These are phyloP conservation scores for Grosmannia penicillata DNA, from an alignment of 2,329 filamentous ascomycete species.

Conservation along the genomic window DNA sequence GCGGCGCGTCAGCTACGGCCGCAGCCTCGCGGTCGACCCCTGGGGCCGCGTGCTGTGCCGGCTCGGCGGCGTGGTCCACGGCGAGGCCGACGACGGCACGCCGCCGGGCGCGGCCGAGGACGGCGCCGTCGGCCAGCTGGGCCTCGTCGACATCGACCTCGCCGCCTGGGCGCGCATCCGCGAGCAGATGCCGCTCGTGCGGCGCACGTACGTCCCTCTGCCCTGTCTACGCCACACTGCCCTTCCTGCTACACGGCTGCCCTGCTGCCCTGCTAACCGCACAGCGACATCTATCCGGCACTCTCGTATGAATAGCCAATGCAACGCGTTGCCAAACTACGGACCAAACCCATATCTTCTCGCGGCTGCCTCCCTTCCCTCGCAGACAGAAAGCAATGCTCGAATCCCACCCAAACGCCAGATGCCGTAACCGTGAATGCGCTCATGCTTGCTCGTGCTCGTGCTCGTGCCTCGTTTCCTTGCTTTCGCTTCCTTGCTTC, in stretches of 20 bases:
- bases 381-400: background rate
- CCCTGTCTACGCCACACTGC: too few relatives aligned
- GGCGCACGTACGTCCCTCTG: conserved; percentile 40
- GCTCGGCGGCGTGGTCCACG: conserved; percentile 36
- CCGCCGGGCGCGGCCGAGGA: conserved; percentile 12
- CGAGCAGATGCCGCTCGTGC: conserved; percentile 34
- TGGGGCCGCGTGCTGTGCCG: conserved; percentile 66
- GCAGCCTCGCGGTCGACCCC: conserved; percentile 72
- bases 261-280: too few relatives aligned
- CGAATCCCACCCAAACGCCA: background rate
- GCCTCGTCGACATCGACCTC: conserved; percentile 39
- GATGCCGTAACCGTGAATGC: too few relatives aligned
- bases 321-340: background rate
- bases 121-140: conserved; percentile 30
- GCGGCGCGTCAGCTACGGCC: conserved; percentile 60
- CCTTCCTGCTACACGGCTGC: too few relatives aligned
- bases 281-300: conserved; percentile 9
- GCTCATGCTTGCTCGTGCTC: too few relatives aligned
- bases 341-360: too few relatives aligned
- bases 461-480: too few relatives aligned
- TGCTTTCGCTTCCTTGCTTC: too few relatives aligned
- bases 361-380: too few relatives aligned
- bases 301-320: background rate
- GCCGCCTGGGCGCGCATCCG: conserved; percentile 31
- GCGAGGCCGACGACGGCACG: conserved; percentile 21